Percentiles rank a stretch among this genome's conserved stretches.
Conservation (phyloP, 176 grass and related monocot species). For the Lolium perenne region DNA sequence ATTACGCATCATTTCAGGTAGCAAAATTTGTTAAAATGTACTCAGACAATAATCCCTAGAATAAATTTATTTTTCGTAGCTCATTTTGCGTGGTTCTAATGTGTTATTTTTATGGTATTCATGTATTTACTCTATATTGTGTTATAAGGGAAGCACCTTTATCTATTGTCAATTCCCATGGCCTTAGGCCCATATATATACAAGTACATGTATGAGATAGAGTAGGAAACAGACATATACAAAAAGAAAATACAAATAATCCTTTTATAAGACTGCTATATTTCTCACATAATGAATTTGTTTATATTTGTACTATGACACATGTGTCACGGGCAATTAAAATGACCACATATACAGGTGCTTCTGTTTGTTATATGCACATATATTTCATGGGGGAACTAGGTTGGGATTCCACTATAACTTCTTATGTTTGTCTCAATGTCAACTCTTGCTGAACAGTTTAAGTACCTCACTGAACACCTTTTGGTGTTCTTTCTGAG, state of each 20-base stretch:
- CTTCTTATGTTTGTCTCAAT: neutral
- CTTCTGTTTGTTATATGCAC: neutral
- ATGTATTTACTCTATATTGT: slow-evolving; percentile 1
- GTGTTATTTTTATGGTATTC: neutral
- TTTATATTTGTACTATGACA: neutral
- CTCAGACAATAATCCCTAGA: neutral
- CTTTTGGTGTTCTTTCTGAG: neutral
- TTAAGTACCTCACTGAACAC: neutral
- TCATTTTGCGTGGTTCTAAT: neutral
- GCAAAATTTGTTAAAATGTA: neutral
- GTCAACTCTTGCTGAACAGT: neutral
- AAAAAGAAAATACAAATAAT: slow-evolving; percentile 5
- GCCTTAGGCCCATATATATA: neutral
- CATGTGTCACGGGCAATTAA: neutral
- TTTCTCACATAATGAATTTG: neutral
- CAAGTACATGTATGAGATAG: neutral
- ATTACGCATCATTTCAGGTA: neutral
- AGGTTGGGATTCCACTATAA: neutral
- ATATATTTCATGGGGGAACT: neutral
- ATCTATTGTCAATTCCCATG: neutral
- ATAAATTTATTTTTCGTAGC: neutral
- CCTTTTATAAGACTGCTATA: neutral
- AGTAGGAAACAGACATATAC: neutral
- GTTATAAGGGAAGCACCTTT: neutral
- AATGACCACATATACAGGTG: neutral